A percentile compares a stretch with the other conserved stretches of the same genome.
These are phyloP conservation scores for Boletellus deceptivus DNA, from an alignment of 1,284 basidiomycete genomes.

Conservation along the genomic window DNA sequence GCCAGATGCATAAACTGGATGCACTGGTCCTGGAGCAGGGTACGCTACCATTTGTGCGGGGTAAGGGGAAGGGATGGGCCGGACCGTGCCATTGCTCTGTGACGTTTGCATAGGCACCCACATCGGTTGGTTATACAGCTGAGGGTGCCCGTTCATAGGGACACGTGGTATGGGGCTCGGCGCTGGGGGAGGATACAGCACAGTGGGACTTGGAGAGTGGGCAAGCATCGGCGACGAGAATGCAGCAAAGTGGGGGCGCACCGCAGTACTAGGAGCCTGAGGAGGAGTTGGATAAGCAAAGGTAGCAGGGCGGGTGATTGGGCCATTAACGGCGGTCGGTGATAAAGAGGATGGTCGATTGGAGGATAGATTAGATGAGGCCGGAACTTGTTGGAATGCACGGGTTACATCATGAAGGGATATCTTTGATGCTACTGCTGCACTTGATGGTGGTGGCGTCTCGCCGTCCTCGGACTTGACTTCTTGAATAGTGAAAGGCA, in stretches of 20 bases:
- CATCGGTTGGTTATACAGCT: slow-evolving; percentile 58
- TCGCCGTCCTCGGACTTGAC: slow-evolving; percentile 79
- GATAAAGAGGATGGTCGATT: slow-evolving; percentile 46
- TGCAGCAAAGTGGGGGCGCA: slow-evolving; percentile 54
- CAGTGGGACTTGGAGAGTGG: slow-evolving; percentile 59
- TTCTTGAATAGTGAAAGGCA: slow-evolving; percentile 76
- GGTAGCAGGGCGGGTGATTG: slow-evolving; percentile 43
- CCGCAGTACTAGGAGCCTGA: slow-evolving; percentile 39
- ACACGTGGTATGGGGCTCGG: slow-evolving; percentile 64
- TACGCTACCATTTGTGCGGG: slow-evolving; percentile 62
- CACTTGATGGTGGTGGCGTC: slow-evolving; percentile 66
- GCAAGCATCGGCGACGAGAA: slow-evolving; percentile 69
- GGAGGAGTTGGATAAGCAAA: slow-evolving; percentile 36
- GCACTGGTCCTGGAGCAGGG: slow-evolving; percentile 47
- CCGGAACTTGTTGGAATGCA: slow-evolving; percentile 78
- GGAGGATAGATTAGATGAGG: slow-evolving; percentile 42
- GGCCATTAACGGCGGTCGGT: slow-evolving; percentile 46
- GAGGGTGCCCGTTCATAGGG: slow-evolving; percentile 56
- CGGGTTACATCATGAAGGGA: slow-evolving; percentile 76
- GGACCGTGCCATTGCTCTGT: slow-evolving; percentile 53
- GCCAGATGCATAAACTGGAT: slow-evolving; percentile 50
- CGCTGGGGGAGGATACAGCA: slow-evolving; percentile 61
- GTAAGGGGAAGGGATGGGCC: slow-evolving; percentile 61
- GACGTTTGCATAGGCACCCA: slow-evolving; percentile 58
- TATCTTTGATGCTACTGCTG: slow-evolving; percentile 62